Conservation (phyloP, 2,329 filamentous ascomycete genomes). For the Paramyrothecium roridum region DNA sequence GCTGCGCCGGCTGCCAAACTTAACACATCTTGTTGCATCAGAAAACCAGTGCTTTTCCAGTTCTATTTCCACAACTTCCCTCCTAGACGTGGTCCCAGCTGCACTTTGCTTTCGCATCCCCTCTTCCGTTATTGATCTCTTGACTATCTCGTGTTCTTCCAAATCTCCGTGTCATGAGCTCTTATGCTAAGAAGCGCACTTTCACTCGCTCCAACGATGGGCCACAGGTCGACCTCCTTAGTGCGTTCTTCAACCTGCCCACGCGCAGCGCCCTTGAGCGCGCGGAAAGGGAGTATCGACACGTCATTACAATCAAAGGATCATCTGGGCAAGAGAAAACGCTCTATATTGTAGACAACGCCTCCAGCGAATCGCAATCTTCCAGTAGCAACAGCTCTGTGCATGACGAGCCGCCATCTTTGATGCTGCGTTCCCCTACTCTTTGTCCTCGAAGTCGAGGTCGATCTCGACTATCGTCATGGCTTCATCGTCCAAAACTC, state of each 20-base stretch:
- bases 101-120: too few relatives aligned
- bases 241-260: slow-evolving; percentile 21
- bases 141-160: background rate
- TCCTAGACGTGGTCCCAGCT: too few relatives aligned
- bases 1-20: too few relatives aligned
- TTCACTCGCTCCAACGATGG: slow-evolving; percentile 8
- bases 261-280: background rate
- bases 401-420: too few relatives aligned
- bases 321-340: background rate
- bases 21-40: too few relatives aligned
- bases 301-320: background rate
- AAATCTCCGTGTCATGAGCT: slow-evolving; percentile 11
- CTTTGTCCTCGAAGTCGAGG: background rate
- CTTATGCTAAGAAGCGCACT: slow-evolving; percentile 11
- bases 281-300: background rate
- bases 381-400: too few relatives aligned
- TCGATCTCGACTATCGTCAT: background rate
- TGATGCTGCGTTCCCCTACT: too few relatives aligned
- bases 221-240: slow-evolving; percentile 20
- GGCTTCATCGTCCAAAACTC: background rate
- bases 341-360: background rate
- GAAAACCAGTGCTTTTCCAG: too few relatives aligned
- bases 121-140: too few relatives aligned
- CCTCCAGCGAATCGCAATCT: background rate
- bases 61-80: too few relatives aligned